phyloP scores from a whole-genome alignment of 208 protist genomes.

The Herpetomonas samuelpessoai region DNA sequence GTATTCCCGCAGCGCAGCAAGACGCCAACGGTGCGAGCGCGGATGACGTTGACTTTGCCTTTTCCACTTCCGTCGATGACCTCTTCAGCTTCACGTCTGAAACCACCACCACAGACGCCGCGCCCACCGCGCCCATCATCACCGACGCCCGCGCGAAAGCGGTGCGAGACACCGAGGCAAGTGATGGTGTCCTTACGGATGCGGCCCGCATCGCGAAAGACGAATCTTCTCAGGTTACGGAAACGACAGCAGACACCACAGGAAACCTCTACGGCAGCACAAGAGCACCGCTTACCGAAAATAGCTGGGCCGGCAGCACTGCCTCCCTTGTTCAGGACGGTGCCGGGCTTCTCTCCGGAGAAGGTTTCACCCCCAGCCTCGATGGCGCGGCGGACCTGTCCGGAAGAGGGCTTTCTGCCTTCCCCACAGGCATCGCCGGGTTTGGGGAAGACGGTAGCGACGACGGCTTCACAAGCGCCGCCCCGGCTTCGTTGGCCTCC shows the following conservation, averaged over 20 bases:
- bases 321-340: too few species aligned
- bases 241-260: too few species aligned
- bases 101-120: neutral
- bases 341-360: conserved; percentile 10
- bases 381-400: conserved; percentile 16
- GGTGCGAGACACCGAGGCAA: too few species aligned
- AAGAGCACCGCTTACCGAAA: conserved; percentile 1
- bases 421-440: neutral
- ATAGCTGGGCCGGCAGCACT: neutral
- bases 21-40: too few species aligned
- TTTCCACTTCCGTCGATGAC: conserved; percentile 18
- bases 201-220: neutral
- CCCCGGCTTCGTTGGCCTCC: neutral
- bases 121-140: neutral
- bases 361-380: conserved; percentile 30
- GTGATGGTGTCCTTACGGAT: neutral
- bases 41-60: conserved; percentile 21
- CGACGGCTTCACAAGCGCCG: neutral
- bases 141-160: neutral
- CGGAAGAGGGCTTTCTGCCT: too few species aligned
- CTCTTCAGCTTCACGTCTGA: conserved; percentile 6
- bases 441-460: too few species aligned
- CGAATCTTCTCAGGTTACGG: too few species aligned
- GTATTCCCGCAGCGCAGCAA: too few species aligned
- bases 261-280: neutral